Base-by-base conservation (phyloP, 83 land plant genomes). In the Picea abies region DNA sequence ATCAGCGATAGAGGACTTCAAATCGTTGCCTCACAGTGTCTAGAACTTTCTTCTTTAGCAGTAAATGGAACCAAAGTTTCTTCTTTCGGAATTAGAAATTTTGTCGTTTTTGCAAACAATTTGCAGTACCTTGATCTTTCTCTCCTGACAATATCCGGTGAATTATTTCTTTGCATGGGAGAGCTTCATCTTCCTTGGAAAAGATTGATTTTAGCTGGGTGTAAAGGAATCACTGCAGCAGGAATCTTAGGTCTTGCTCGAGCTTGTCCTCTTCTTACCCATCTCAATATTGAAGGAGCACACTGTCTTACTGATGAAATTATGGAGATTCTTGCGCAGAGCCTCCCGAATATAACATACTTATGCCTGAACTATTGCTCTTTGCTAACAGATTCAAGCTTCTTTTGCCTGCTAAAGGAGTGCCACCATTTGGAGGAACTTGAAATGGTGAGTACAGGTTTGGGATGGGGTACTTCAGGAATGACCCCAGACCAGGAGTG, bases 321-420 rank as follows among this genome's bases (percentile, higher is more conserved):
- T 19, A 78, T 87, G 81, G 20, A 20, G 9, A 78, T 49, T 35
- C n/a, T 90, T 32, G 69, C 81, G 4, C 47, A 63, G 60, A 76
- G 61, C 47, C 84, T 90, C 58, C 70, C 49, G 2, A 63, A 76
- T 32, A 22, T 90, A 32, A 78, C 64, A 25, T 82, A 19, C 29
- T 64, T 90, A 22, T 80, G 81, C 63, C 87, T 90, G 58, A 73
- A 71, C 29, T 81, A n/a, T 14, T 90, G 91, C 63, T 72, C 82
- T 22, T 65, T 79, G 60, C 65, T 90, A 11, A 85, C 89, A 1
- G 79, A 85, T 82, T 29, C 66, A 22, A 87, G 82, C 23, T 78
- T 90, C 76, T 85, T 83, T 62, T 75, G 26, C 56, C 75, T 87
- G 23, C 62, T 71, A 6, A 65, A 37, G 29, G 65, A 64, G 26